These are phyloP conservation scores for Sporothrix humicola DNA, from an alignment of 2,329 filamentous ascomycete genomes.

Conservation along the genomic window DNA sequence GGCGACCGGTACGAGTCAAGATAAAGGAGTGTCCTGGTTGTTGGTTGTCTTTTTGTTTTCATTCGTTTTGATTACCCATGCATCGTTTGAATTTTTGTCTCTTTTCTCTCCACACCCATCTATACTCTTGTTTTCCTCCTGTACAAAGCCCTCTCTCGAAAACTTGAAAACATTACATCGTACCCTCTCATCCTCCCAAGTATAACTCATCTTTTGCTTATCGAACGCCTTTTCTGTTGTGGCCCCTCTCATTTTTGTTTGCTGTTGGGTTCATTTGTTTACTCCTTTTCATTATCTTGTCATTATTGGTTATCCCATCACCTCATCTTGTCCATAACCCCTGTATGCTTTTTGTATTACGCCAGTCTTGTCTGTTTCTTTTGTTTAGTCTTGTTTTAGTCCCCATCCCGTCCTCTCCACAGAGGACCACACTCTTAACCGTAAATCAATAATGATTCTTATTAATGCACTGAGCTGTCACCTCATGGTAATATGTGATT, in stretches of 20 bases:
- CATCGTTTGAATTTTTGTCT: background rate
- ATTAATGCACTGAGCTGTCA: background rate
- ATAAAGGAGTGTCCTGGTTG: slow-evolving; percentile 34
- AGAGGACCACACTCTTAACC: background rate
- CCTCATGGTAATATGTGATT: background rate
- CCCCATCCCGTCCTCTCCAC: background rate
- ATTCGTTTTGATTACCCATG: background rate
- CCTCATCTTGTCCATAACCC: slow-evolving; percentile 20
- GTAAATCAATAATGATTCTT: slow-evolving; percentile 20
- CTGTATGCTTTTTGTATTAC: slow-evolving; percentile 7
- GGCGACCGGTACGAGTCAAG: slow-evolving; percentile 74
- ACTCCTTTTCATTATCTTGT: background rate
- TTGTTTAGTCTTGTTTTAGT: slow-evolving; percentile 5
- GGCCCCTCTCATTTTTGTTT: background rate
- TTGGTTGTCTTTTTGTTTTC: background rate
- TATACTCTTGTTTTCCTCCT: background rate
- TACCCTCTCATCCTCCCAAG: background rate
- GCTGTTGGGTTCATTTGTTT: slow-evolving; percentile 9
- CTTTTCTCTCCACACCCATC: background rate
- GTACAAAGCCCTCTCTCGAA: background rate
- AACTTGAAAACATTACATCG: background rate
- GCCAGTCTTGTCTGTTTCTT: background rate
- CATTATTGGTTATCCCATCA: background rate
- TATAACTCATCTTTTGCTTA: background rate
- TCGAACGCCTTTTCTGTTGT: background rate